A percentile compares a stretch with the other conserved stretches of the same genome.
phyloP scores from a whole-genome alignment of 148 eudicot genomes.

The Arctostaphylos glauca region DNA sequence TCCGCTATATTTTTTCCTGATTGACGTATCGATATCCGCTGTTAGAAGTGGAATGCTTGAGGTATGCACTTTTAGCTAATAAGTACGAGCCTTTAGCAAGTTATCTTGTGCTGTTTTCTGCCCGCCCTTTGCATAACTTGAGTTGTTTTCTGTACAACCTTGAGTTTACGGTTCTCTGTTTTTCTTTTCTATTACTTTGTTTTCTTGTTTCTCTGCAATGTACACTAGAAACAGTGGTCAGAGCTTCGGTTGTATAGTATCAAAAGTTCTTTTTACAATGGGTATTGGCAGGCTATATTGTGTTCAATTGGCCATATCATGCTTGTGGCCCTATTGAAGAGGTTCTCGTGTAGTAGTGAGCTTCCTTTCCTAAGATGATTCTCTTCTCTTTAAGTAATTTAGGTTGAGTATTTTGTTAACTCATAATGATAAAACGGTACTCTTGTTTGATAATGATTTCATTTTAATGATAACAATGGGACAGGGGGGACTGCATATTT shows the following conservation, averaged over 20 bases:
- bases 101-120: background rate
- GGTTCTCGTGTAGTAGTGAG: background rate
- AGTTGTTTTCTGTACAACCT: background rate
- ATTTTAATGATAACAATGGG: background rate
- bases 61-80: slow-evolving; percentile 47
- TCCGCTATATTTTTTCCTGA: slow-evolving; percentile 86
- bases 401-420: background rate
- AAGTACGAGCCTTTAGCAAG: background rate
- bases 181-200: background rate
- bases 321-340: background rate
- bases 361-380: slow-evolving; percentile 3
- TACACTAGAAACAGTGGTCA: background rate
- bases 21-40: slow-evolving; percentile 91
- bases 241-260: background rate
- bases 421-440: background rate
- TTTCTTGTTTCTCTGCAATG: background rate
- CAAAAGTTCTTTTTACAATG: background rate
- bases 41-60: slow-evolving; percentile 97
- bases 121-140: background rate
- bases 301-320: background rate
- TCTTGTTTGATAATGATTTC: background rate
- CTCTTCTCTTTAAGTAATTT: background rate
- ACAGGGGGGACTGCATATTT: background rate
- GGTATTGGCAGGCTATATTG: background rate
- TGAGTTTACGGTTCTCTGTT: background rate